Evolutionary conservation across 345 rosid genomes (phyloP), one percentile per base, ranked within the genome.

Genomic region (Hirschfeldia incana): DNA sequence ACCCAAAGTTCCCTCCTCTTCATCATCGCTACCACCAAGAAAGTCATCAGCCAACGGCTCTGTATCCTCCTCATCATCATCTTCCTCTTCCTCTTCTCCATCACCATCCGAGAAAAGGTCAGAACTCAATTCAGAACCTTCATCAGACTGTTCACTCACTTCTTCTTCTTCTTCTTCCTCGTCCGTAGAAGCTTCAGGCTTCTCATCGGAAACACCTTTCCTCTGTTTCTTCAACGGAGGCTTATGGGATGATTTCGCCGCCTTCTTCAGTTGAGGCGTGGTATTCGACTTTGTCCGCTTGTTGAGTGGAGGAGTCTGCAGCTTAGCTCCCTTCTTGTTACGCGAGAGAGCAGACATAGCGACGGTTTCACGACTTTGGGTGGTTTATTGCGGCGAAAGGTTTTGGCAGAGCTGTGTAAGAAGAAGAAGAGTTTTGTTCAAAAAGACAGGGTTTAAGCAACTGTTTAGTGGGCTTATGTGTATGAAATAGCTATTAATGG

Each of bases 141-240:
- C 59, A 46, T 66, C 84, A 78, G 83, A 83, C 30, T 81, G 83
- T 57, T 65, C 84, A 9, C 26, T 75, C 27, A 51, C 57, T 51
- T 84, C 86, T 69, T 84, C 85, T 13, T 29, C 37, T 34, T 87
- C 92, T 3, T 83, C 86, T 1, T 72, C 49, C 49, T 42, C 49
- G 8, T 37, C 44, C 8, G 8, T 77, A 15, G 72, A 76, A 32
- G 65, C 70, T 10, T 77, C 86, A 66, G 72, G 84, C 61, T 89
- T 90, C 70, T 81, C 81, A 36, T 83, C 76, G 26, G 78, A 72
- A 59, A 82, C 15, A 63, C 37, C 80, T 69, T 67, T 80, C 76
- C 83, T 90, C 75, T 81, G 93, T 86, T 90, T 88, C 87, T 90
- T 89, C 61, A 78, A 77, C 1, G 80, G 77, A 12, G 85, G 83